These are phyloP conservation scores for Ceratonia siliqua DNA, from an alignment of 306 rosid genomes.

Conservation along the genomic window DNA sequence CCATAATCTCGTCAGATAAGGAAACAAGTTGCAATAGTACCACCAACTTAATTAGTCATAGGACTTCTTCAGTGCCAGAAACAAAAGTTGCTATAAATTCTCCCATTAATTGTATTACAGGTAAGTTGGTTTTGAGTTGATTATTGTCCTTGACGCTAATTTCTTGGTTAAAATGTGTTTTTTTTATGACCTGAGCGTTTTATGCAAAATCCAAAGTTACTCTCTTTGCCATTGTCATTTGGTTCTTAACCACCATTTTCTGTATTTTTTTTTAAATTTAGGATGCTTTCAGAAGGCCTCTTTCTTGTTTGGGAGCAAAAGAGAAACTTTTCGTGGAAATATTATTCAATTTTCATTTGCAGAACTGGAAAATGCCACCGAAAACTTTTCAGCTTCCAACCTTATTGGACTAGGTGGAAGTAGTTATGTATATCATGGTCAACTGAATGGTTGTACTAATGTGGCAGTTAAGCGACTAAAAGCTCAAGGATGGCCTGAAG, in stretches of 20 bases:
- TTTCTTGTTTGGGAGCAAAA: constrained; percentile 57
- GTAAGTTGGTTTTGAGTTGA: constrained; percentile 41
- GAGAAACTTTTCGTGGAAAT: constrained; percentile 61
- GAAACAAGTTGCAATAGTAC: constrained; percentile 70
- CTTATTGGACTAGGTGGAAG: constrained; percentile 90
- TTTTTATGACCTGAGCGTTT: not conserved
- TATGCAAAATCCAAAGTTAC: not conserved
- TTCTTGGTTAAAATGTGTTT: not conserved
- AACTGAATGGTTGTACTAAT: constrained; percentile 58
- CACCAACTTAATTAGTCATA: constrained; percentile 62
- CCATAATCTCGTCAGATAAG: constrained; percentile 59
- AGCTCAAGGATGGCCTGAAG: constrained; percentile 68
- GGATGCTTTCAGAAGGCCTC: constrained; percentile 76
- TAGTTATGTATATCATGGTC: constrained; percentile 87
- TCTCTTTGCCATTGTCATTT: constrained; percentile 1
- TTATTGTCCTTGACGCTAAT: not conserved
- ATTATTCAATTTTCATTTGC: constrained; percentile 72
- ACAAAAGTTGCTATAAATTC: constrained; percentile 44
- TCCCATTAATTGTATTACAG: constrained; percentile 52
- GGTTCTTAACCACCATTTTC: constrained; percentile 19
- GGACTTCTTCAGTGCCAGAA: constrained; percentile 52
- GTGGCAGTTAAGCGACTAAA: constrained; percentile 85
- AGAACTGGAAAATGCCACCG: constrained; percentile 82
- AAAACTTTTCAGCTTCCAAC: constrained; percentile 71
- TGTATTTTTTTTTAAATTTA: constrained; percentile 24